These are phyloP conservation scores for Fulvia fulva DNA, from an alignment of 2,329 filamentous ascomycete genomes.

Conservation along the genomic window DNA sequence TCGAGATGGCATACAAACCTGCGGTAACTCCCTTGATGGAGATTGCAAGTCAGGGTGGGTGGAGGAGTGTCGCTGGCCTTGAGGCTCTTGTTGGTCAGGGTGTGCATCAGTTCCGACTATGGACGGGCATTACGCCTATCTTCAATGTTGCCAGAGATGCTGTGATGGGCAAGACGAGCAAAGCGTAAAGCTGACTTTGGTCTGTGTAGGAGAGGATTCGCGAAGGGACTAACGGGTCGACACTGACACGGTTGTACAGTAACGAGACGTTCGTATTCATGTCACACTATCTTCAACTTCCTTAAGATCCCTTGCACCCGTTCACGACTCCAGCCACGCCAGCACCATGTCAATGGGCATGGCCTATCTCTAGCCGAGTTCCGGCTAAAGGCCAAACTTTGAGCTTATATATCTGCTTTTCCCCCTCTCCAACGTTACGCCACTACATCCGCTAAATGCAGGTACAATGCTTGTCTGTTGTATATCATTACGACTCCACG, in stretches of 20 bases:
- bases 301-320: neutral
- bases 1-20: conserved; percentile 98
- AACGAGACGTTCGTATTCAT: neutral
- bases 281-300: neutral
- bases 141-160: conserved; percentile 64
- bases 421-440: conserved; percentile 12
- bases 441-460: conserved; percentile 12
- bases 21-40: conserved; percentile 78
- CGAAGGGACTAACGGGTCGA: neutral
- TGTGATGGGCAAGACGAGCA: conserved; percentile 30
- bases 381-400: conserved; percentile 1
- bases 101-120: conserved; percentile 69
- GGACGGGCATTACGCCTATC: conserved; percentile 75
- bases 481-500: conserved; percentile 1
- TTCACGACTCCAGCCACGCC: neutral
- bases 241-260: neutral
- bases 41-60: conserved; percentile 69
- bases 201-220: neutral
- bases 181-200: neutral
- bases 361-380: neutral
- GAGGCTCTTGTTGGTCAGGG: conserved; percentile 88
- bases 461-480: conserved; percentile 5
- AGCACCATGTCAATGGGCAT: neutral
- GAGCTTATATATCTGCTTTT: neutral
- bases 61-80: conserved; percentile 79